Percentiles rank a stretch among this genome's conserved stretches.
phyloP scores from a whole-genome alignment of 148 eudicot genomes.

The Nepenthes gracilis region DNA sequence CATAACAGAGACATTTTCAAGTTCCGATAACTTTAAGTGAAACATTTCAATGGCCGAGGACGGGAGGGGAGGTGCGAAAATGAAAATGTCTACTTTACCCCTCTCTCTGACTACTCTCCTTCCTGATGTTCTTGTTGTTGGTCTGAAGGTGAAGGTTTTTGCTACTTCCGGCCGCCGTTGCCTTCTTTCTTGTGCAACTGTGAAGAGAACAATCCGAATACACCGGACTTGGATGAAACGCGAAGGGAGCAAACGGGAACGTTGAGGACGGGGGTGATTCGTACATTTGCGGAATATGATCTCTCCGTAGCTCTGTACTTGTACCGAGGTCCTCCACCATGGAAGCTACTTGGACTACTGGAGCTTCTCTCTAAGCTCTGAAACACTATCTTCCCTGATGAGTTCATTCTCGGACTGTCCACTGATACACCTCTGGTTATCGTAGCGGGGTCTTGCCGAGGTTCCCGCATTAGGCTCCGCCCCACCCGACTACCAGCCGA shows the following conservation, averaged over 20 bases:
- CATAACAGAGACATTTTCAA: background rate
- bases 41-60: background rate
- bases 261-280: conserved; percentile 75
- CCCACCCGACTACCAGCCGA: conserved; percentile 6
- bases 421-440: conserved; percentile 32
- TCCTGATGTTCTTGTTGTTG: conserved; percentile 3
- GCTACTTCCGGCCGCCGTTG: conserved; percentile 4
- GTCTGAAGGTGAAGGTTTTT: conserved; percentile 1
- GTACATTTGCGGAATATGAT: conserved; percentile 72
- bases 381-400: conserved; percentile 73
- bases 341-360: conserved; percentile 69
- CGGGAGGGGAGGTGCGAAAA: background rate
- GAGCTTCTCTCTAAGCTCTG: conserved; percentile 67
- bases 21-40: background rate
- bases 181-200: conserved; percentile 29
- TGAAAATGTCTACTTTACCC: background rate
- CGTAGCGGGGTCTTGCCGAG: conserved; percentile 15
- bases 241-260: conserved; percentile 80
- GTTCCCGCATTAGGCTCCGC: conserved; percentile 20
- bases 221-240: conserved; percentile 52
- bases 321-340: conserved; percentile 52
- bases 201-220: conserved; percentile 33
- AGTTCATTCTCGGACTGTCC: conserved; percentile 87
- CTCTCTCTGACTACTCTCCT: background rate
- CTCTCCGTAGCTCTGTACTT: conserved; percentile 58